phyloP scores from a whole-genome alignment of 2,329 filamentous ascomycete species.

The Neophaeococcomyces aloes region DNA sequence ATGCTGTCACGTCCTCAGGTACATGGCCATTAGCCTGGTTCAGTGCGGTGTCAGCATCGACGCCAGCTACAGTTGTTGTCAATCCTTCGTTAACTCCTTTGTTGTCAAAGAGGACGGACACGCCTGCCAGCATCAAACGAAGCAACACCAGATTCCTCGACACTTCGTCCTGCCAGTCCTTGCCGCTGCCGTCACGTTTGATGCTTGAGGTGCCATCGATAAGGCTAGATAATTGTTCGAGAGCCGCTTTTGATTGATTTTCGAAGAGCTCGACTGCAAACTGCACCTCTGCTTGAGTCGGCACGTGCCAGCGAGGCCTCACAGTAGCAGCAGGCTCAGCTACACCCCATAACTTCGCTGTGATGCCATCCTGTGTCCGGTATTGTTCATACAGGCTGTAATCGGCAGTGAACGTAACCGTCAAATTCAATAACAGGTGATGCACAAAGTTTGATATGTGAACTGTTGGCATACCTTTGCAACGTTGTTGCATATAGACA shows the following conservation, averaged over 20 bases:
- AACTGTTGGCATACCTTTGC: conserved; percentile 83
- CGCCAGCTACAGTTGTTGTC: conserved; percentile 31
- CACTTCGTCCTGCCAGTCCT: conserved; percentile 97
- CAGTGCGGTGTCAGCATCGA: conserved; percentile 36
- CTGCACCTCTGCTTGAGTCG: conserved; percentile 65
- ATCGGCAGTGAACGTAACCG: conserved; percentile 86
- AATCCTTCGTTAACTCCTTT: conserved; percentile 52
- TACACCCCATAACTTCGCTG: conserved; percentile 74
- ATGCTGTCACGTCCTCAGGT: conserved; percentile 19
- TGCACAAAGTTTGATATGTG: conserved; percentile 97
- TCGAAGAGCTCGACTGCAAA: conserved; percentile 87
- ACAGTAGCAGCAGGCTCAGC: conserved; percentile 58
- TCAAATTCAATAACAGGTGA: conserved; percentile 86
- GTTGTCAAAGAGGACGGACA: conserved; percentile 81
- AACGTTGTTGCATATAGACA: conserved; percentile 92
- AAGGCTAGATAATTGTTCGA: conserved; percentile 64
- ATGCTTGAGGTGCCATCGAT: conserved; percentile 72
- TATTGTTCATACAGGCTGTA: conserved; percentile 77
- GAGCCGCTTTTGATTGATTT: conserved; percentile 66
- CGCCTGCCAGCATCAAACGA: conserved; percentile 77
- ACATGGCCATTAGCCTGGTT: conserved; percentile 31
- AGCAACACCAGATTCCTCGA: conserved; percentile 80
- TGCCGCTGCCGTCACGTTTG: conserved; percentile 87
- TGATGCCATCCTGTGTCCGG: conserved; percentile 58
- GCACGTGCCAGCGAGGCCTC: conserved; percentile 84